Conservation (phyloP, 1,139 yeast species). For the Magnusiomyces magnusii region DNA sequence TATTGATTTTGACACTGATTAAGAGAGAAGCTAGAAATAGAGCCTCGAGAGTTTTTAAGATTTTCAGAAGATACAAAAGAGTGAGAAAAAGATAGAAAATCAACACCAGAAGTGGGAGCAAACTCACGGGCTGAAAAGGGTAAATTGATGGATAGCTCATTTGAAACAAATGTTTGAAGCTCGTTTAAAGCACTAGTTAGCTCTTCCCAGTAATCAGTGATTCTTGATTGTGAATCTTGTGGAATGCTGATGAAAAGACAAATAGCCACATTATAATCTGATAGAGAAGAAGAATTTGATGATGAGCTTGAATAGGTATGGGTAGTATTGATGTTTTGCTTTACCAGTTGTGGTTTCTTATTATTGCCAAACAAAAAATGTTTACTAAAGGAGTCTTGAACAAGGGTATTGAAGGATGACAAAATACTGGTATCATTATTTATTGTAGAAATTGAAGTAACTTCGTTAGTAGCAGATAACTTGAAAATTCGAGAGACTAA, state of each 20-base stretch:
- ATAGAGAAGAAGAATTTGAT: not conserved
- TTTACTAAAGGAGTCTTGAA: not conserved
- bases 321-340: not conserved
- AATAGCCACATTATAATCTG: slow-evolving; percentile 19
- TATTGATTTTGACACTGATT: not conserved
- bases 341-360: not conserved
- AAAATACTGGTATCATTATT: not conserved
- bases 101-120: not conserved
- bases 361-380: not conserved
- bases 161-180: slow-evolving; percentile 19
- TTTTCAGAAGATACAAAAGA: not conserved
- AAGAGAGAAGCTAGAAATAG: not conserved
- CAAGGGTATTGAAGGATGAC: not conserved
- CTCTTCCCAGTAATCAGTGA: slow-evolving; percentile 28
- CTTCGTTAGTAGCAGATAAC: not conserved
- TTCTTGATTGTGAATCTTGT: slow-evolving; percentile 16
- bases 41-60: not conserved
- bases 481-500: slow-evolving; percentile 11
- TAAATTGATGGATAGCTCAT: slow-evolving; percentile 15
- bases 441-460: not conserved
- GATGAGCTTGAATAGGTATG: not conserved
- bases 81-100: not conserved
- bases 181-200: slow-evolving; percentile 23
- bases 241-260: slow-evolving; percentile 23
- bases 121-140: slow-evolving; percentile 11